Conservation (phyloP, 2,329 filamentous ascomycete genomes). For the Scleromitrula shiraiana region DNA sequence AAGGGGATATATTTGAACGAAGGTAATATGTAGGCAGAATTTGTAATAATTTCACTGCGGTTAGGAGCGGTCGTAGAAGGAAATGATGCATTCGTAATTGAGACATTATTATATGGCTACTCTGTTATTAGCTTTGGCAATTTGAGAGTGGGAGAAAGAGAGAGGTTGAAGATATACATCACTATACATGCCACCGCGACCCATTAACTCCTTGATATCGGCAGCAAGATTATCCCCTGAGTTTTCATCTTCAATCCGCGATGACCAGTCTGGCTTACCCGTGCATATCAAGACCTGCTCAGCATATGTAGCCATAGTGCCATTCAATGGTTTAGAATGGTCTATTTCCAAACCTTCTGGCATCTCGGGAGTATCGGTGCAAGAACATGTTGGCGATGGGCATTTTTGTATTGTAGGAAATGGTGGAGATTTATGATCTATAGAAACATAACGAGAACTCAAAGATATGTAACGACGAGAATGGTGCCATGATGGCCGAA, state of each 20-base stretch:
- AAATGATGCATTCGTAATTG: constrained; percentile 71
- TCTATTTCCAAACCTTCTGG: constrained; percentile 69
- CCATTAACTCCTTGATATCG: constrained; percentile 63
- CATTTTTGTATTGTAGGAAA: constrained; percentile 39
- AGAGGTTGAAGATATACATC: constrained; percentile 45
- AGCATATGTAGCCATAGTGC: constrained; percentile 68
- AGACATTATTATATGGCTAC: constrained; percentile 76
- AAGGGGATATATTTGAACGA: constrained; percentile 73
- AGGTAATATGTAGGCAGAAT: constrained; percentile 71
- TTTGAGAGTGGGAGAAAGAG: neutral
- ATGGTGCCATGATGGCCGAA: neutral
- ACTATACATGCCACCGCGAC: constrained; percentile 55
- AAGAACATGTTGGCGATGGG: constrained; percentile 69
- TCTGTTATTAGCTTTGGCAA: constrained; percentile 3
- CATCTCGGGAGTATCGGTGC: constrained; percentile 56
- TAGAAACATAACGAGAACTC: neutral
- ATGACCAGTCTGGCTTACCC: constrained; percentile 71
- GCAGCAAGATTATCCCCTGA: constrained; percentile 58
- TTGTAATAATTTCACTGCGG: constrained; percentile 38
- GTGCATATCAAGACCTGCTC: constrained; percentile 83
- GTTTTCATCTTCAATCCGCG: constrained; percentile 76
- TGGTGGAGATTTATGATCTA: neutral
- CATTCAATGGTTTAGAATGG: constrained; percentile 58
- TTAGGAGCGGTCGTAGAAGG: constrained; percentile 37
- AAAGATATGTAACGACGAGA: neutral